Base-by-base conservation (phyloP, 164 flowering plant species). In the Vitis riparia region DNA sequence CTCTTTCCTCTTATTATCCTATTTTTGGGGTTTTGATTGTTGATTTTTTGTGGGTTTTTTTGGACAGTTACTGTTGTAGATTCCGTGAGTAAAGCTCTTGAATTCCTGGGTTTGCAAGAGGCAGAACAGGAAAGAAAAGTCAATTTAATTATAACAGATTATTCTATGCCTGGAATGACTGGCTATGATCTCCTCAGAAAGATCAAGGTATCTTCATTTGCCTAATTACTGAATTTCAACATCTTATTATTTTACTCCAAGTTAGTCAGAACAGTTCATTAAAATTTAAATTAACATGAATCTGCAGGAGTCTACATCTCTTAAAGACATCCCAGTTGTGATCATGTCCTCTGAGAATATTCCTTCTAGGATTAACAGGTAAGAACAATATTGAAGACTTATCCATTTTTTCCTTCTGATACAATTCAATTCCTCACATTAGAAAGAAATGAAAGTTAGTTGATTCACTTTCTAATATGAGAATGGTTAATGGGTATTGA, bases 261-360 rank as follows among this genome's bases (percentile, higher is more conserved):
- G 44, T 32, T 32, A 32, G 44, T 32, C 44, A 32, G 44, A 32
- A 32, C 44, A 32, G 44, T 32, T 32, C 13, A 63, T 47, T 27
- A 17, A 47, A 8, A n/a, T 19, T 17, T 55, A 11, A 14, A 59
- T 5, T 73, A 30, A 19, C 30, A 12, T 66, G 58, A 51, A 71
- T 75, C 51, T 75, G 53, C 74, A 84, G 86, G 83, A 74, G 71
- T 82, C 86, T 37, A 59, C 71, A 30, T 75, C 74, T 63, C 69
- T 82, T 9, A 86, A 75, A 73, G 84, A 84, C 74, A 77, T 82
- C 23, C 88, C 86, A 14, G 85, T 86, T 51, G 84, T 86, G 67
- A 86, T 86, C 59, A 86, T 86, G 88, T 84, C 88, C 27, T 84
- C 90, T 13, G 88, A 86, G 70, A 79, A 86, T 75, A 72, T 68